Percentiles rank a stretch among this genome's conserved stretches.
Conservation (phyloP, 1,139 yeast species). For the Meyerozyma sp. region DNA sequence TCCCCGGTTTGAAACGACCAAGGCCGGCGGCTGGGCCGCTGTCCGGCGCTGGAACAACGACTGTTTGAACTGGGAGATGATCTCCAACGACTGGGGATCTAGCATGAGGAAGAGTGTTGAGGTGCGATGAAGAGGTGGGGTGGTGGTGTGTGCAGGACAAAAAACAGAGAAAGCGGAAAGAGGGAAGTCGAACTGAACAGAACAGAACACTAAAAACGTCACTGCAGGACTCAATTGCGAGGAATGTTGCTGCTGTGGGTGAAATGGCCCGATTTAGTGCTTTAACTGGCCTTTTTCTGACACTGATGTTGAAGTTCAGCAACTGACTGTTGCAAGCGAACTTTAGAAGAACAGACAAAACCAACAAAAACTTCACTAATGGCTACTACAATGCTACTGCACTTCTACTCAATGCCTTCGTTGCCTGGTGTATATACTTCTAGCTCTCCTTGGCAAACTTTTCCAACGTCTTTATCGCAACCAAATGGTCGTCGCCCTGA, state of each 20-base stretch:
- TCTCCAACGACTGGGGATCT: conserved; percentile 36
- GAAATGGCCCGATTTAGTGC: no score
- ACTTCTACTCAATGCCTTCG: neutral
- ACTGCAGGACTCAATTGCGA: no score
- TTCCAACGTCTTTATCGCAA: conserved; percentile 22
- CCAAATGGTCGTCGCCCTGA: conserved; percentile 41
- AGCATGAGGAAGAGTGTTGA: conserved; percentile 19
- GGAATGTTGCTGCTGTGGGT: neutral
- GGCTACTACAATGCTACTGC: neutral
- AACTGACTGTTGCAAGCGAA: no score
- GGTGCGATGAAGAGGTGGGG: neutral
- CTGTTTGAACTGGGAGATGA: conserved; percentile 35
- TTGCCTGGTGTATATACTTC: no score
- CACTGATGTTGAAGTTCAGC: no score
- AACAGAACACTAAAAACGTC: no score
- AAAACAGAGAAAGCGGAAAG: no score
- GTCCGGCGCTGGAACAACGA: conserved; percentile 22
- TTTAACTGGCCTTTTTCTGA: no score
- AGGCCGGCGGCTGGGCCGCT: conserved; percentile 4
- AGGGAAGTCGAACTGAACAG: no score
- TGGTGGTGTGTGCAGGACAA: neutral
- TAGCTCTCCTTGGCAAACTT: neutral
- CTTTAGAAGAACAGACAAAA: no score
- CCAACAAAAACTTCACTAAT: no score
- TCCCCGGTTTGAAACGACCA: conserved; percentile 31